phyloP scores from a whole-genome alignment of 345 rosid species.

The Iberis pinnata region DNA sequence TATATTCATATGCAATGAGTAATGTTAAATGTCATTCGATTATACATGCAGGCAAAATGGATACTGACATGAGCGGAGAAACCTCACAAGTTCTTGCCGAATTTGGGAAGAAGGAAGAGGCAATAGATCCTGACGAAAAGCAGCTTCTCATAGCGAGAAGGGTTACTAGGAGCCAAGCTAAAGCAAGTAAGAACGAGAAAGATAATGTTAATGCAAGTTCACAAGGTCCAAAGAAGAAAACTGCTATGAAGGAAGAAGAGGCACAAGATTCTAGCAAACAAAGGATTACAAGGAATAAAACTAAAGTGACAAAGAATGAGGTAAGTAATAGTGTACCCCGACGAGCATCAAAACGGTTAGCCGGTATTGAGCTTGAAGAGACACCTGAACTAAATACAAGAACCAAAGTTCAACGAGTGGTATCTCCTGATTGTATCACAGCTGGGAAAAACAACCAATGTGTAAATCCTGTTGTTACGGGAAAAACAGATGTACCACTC shows the following conservation, averaged over 20 bases:
- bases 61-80: background rate
- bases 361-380: conserved; percentile 71
- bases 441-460: conserved; percentile 22
- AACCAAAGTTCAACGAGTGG: conserved; percentile 35
- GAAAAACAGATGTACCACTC: conserved; percentile 13
- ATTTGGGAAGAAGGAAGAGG: conserved; percentile 9
- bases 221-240: conserved; percentile 25
- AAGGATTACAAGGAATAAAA: conserved; percentile 25
- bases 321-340: conserved; percentile 36
- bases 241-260: conserved; percentile 27
- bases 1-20: background rate
- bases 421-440: conserved; percentile 24
- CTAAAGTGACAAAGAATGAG: conserved; percentile 24
- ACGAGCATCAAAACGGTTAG: conserved; percentile 80
- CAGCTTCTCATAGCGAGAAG: conserved; percentile 12
- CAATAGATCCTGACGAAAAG: conserved; percentile 8
- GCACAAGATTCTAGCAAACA: conserved; percentile 29
- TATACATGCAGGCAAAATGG: conserved; percentile 17
- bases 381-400: conserved; percentile 47
- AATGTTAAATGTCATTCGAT: background rate
- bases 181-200: conserved; percentile 15
- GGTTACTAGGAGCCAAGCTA: conserved; percentile 33
- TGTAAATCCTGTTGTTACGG: conserved; percentile 17
- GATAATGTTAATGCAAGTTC: conserved; percentile 32
- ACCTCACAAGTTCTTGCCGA: conserved; percentile 10